Evolutionary conservation across 2,329 filamentous ascomycete genomes (phyloP), one percentile per base, ranked within the genome.

Genomic region (Helotiales sp.): DNA sequence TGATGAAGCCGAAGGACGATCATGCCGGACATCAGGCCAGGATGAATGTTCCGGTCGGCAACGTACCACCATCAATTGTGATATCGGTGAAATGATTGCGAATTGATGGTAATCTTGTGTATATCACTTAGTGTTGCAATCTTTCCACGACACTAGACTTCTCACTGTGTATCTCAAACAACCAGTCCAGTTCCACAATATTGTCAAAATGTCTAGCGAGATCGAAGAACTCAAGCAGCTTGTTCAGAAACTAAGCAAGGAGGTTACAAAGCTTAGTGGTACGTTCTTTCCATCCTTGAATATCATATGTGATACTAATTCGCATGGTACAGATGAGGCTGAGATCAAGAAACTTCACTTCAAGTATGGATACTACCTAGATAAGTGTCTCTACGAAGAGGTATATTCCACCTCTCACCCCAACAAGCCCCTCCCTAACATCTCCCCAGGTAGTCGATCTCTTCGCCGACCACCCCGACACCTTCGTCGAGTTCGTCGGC

Each of bases 341-440:
- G 83, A 86, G 70, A 80, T 86, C 55, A 82, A 83, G 65, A 86
- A 86, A 73, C 80, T 83, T 2, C 85, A 87, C 72, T 85, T 84
- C 79, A 86, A 84, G 68, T 87, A 87, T 75, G 85, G 85, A 28
- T 87, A 87, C 75, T 87, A 87, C 73, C 79, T 87, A 28, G 85
- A 87, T 77, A 87, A 87, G 70, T 87, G 85, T 67, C 78, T 87
- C 1, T 87, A 86, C 76, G 81, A 85, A 69, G 83, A 87, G 78
- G 84, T 82, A 62, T 55, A 69, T 32, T 59, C 22, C 5, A 6
- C 59, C 8, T 30, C 3, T 2, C 26, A 28, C 15, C 22, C 10
- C n/a, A 15, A 20, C 4, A 54, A 45, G 8, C 54, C 55, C 15
- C 17, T 47, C 26, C 61, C 34, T 54, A 20, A 63, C 28, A 32